phyloP scores from a whole-genome alignment of 257 asterid species.

The Coffea canephora region DNA sequence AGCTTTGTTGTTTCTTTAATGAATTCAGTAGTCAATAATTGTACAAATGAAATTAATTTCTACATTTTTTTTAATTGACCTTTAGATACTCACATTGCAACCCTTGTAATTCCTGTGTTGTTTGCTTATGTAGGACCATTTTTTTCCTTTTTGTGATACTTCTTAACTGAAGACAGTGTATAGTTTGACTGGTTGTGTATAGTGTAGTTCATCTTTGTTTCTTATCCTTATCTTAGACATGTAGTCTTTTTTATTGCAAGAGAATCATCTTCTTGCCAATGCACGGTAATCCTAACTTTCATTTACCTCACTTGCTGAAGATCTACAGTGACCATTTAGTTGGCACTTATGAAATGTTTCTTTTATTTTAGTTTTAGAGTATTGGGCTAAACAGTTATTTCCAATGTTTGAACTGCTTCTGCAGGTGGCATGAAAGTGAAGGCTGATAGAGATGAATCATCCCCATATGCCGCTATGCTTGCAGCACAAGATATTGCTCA shows the following conservation, averaged over 20 bases:
- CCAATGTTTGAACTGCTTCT: not conserved
- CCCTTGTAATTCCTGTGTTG: too few species aligned
- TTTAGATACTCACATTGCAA: too few species aligned
- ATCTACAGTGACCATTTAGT: not conserved
- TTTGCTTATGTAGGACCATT: not conserved
- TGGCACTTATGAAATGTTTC: too few species aligned
- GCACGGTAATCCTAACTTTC: not conserved
- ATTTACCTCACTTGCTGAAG: not conserved
- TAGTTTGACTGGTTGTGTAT: not conserved
- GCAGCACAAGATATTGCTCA: conserved; percentile 86
- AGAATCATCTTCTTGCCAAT: too few species aligned
- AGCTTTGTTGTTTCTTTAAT: too few species aligned
- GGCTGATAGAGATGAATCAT: conserved; percentile 92
- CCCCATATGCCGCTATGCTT: conserved; percentile 98
- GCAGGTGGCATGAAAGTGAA: conserved; percentile 93
- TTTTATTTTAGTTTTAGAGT: not conserved
- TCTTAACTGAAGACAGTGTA: not conserved
- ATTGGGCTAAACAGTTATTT: not conserved
- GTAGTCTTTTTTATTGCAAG: not conserved
- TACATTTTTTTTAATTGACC: too few species aligned
- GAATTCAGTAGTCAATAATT: too few species aligned
- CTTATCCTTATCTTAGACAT: not conserved
- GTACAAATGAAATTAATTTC: too few species aligned
- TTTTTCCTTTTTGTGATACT: not conserved
- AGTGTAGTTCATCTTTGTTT: too few species aligned